Evolutionary conservation across 139 green algal genomes (phyloP).

Genomic region (Volvox africanus): DNA sequence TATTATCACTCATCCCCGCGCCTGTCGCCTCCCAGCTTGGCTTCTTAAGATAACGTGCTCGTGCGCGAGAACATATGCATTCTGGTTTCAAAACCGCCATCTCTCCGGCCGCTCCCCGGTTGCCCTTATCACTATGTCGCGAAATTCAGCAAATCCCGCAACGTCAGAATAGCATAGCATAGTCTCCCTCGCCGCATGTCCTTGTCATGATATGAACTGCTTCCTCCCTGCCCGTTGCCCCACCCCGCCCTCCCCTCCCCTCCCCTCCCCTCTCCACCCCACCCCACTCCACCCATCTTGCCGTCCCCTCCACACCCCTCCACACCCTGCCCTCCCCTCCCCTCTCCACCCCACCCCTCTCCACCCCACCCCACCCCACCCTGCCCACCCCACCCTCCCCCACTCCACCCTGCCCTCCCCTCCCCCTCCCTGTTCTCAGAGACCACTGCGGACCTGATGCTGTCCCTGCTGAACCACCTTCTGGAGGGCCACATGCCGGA

Average conservation of each 20-base stretch:
- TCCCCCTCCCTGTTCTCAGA: neutral
- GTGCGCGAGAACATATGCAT: too few relatives aligned
- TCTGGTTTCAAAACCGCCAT: too few relatives aligned
- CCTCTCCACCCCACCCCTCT: neutral
- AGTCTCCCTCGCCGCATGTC: too few relatives aligned
- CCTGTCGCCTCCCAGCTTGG: too few relatives aligned
- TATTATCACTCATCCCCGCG: too few relatives aligned
- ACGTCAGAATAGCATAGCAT: too few relatives aligned
- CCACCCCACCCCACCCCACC: neutral
- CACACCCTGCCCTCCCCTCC: neutral
- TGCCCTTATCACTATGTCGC: too few relatives aligned
- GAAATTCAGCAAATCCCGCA: too few relatives aligned
- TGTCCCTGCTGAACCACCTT: slow-evolving; percentile 19
- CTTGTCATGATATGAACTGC: too few relatives aligned
- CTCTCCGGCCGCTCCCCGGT: too few relatives aligned
- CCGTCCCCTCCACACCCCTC: neutral
- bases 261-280: neutral
- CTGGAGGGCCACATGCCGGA: slow-evolving; percentile 13
- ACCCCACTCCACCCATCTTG: neutral
- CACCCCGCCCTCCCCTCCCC: neutral
- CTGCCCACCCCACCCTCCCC: neutral
- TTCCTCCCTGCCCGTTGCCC: neutral
- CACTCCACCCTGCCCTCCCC: too few relatives aligned
- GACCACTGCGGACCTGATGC: slow-evolving; percentile 43
- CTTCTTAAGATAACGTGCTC: too few relatives aligned